Base-by-base conservation (phyloP, 108 stramenopile genomes). In the Epipyxis sp. region DNA sequence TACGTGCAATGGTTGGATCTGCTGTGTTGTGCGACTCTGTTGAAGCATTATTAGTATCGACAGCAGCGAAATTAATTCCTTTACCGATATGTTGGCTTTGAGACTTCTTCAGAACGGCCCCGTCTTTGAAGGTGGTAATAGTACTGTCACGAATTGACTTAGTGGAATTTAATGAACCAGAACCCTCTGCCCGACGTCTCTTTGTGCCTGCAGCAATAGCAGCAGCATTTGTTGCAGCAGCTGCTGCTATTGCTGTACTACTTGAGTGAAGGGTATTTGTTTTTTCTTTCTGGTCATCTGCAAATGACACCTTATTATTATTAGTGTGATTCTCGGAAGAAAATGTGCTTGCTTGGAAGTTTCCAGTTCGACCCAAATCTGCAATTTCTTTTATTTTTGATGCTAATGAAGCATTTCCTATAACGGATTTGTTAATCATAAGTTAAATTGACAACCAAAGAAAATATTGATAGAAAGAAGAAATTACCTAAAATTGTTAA, bases 391-490 rank as follows among this genome's bases (percentile, higher is more conserved):
- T 16, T 57, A 96, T 89, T 43, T 83, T 87, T 44, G 87, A 88
- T 1, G 94, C 93, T 46, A 86, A 80, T 25, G 89, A 78, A 34
- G 94, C 94, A 79, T 94, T 94, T n/a, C n/a, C n/a, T n/a, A n/a
- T n/a, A n/a, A n/a, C n/a, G n/a, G n/a, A n/a, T n/a, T n/a, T n/a
- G n/a, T n/a, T n/a, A n/a, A n/a, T n/a, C n/a, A n/a, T n/a, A n/a
- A n/a, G n/a, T n/a, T n/a, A n/a, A n/a, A n/a, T n/a, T n/a, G n/a
- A n/a, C n/a, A n/a, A n/a, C n/a, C n/a, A n/a, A n/a, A n/a, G n/a
- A n/a, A n/a, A n/a, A n/a, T n/a, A n/a, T n/a, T n/a, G n/a, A n/a
- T n/a, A n/a, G n/a, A n/a, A n/a, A n/a, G n/a, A n/a, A n/a, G n/a
- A n/a, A n/a, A n/a, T n/a, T 50, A 1, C 79, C 77, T 16, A 97